These are phyloP conservation scores for Pyrus pyrifolia DNA, from an alignment of 306 rosid species.

Conservation along the genomic window DNA sequence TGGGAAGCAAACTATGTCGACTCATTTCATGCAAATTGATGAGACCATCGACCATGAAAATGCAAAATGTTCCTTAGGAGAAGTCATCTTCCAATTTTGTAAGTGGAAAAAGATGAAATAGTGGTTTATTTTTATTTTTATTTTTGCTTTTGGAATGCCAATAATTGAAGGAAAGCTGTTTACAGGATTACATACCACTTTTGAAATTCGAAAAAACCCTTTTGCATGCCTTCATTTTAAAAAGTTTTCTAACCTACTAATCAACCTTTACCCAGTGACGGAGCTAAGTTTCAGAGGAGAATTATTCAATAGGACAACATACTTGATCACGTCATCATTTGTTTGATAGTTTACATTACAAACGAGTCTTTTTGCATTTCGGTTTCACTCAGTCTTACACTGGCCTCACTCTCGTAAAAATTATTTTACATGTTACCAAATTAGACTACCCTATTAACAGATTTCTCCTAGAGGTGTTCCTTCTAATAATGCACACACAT, in stretches of 20 bases:
- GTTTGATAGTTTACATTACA: background rate
- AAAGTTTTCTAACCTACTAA: background rate
- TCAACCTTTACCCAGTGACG: too few species aligned
- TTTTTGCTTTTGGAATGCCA: background rate
- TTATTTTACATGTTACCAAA: background rate
- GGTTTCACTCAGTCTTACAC: too few species aligned
- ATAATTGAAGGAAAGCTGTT: background rate
- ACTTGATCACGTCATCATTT: background rate
- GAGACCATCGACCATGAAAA: background rate
- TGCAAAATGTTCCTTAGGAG: background rate
- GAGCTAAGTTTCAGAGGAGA: background rate
- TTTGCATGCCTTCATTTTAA: background rate
- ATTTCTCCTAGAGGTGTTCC: background rate
- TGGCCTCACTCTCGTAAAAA: background rate
- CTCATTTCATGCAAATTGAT: background rate
- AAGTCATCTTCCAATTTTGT: background rate
- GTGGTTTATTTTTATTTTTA: too few species aligned
- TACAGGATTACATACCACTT: background rate
- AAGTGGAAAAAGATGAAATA: too few species aligned
- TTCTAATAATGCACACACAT: too few species aligned
- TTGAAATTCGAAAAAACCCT: background rate
- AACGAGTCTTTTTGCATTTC: too few species aligned
- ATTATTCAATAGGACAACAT: background rate
- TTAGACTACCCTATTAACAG: too few species aligned
- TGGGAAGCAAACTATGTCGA: background rate